Evolutionary conservation across 257 asterid species (phyloP), one percentile per base, ranked within the genome.

Genomic region (Salvia miltiorrhiza): DNA sequence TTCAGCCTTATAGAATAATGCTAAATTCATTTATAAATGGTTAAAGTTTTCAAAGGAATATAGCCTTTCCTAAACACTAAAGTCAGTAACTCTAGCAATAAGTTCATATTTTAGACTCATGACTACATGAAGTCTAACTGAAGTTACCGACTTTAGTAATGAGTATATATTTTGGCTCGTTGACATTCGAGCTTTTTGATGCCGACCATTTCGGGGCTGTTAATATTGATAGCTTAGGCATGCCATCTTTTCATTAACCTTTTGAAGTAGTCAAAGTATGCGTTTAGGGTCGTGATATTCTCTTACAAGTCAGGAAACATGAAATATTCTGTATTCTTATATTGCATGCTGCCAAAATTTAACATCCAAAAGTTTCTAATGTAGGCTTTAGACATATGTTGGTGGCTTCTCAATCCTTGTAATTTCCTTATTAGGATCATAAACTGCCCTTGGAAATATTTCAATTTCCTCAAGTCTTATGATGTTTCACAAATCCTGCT

Each of bases 201-300:
- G 19, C 9, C 13, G 40, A 24, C 49, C 9, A 17, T 47, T 17
- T 55, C 26, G 0, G 9, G 49, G 43, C 71, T 54, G 65, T 43
- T 16, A 45, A 26, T 8, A 73, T 4, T 63, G 17, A 20, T 68
- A 50, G 61, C 53, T 72, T 71, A 47, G 41, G 52, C 35, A 9
- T 63, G 33, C 19, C 71, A 53, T 54, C n/a, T n/a, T 39, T 32
- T 19, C 30, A 58, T 11, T 30, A 61, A 16, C 49, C 61, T 53
- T 23, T 52, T 55, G 6, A 55, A 72, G 57, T 30, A 7, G 50
- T 73, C 30, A 26, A 37, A 7, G 11, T 37, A 37, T 37, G 41
- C 10, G 9, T 37, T 37, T 37, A 37, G 41, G 41, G 35, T 30
- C 5, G 35, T 4, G 35, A 30, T 37, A 37, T 5, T 4, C 41